A percentile compares a stretch with the other conserved stretches of the same genome.
Conservation (phyloP, 495 filamentous ascomycete species). For the Hypoxylon perforatum region DNA sequence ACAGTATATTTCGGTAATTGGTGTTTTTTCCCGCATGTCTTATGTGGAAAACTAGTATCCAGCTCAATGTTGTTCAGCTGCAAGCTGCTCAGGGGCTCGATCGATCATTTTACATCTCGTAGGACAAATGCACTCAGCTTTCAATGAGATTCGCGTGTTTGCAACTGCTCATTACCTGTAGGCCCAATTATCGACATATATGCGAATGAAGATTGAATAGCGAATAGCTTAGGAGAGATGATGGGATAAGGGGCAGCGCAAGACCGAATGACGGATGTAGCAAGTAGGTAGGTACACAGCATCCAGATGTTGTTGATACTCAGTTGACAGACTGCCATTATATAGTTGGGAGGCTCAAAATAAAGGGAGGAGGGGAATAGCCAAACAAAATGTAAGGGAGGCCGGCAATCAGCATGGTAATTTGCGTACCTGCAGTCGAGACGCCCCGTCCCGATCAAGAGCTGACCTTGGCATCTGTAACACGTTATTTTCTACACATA, state of each 20-base stretch:
- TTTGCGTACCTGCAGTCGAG: constrained; percentile 31
- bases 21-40: constrained; percentile 47
- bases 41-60: constrained; percentile 25
- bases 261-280: constrained; percentile 18
- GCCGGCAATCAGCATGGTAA: constrained; percentile 32
- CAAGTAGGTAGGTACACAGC: constrained; percentile 24
- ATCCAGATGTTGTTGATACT: constrained; percentile 29
- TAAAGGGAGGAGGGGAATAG: not conserved
- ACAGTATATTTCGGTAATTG: constrained; percentile 45
- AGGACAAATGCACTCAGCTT: constrained; percentile 26
- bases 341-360: constrained; percentile 30
- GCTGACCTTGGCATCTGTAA: constrained; percentile 9
- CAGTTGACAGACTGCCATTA: constrained; percentile 6
- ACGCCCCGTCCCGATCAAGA: constrained; percentile 25
- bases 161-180: constrained; percentile 14
- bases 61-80: constrained; percentile 20
- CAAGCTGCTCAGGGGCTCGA: constrained; percentile 21
- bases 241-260: constrained; percentile 9
- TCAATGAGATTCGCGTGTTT: constrained; percentile 31
- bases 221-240: not conserved
- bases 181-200: constrained; percentile 5
- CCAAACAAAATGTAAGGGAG: constrained; percentile 3
- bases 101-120: constrained; percentile 29
- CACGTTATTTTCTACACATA: not conserved
- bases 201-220: not conserved